Percentiles rank a stretch among this genome's conserved stretches.
Evolutionary conservation across 2,329 filamentous ascomycete species (phyloP).

Genomic region (Beauveria brongniartii): DNA sequence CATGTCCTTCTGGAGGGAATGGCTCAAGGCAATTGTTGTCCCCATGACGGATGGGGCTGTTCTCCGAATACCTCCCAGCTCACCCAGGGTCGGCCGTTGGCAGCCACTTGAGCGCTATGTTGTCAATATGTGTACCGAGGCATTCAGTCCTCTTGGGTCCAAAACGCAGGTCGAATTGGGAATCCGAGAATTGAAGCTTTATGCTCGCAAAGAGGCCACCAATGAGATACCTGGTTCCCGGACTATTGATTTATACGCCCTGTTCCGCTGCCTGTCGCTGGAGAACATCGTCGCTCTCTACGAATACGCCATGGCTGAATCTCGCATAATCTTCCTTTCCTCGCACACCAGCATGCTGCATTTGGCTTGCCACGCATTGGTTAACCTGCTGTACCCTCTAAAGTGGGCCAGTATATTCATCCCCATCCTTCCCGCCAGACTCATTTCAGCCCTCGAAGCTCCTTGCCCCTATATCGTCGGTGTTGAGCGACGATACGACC

Average conservation of each 20-base stretch:
- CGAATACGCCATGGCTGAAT: slow-evolving; percentile 88
- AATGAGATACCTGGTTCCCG: slow-evolving; percentile 92
- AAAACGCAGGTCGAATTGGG: slow-evolving; percentile 93
- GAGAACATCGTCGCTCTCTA: slow-evolving; percentile 89
- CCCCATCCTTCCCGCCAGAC: slow-evolving; percentile 75
- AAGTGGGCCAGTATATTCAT: slow-evolving; percentile 95
- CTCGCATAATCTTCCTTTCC: slow-evolving; percentile 90
- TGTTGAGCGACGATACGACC: slow-evolving; percentile 85
- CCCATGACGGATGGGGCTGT: slow-evolving; percentile 89
- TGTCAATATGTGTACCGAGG: slow-evolving; percentile 92
- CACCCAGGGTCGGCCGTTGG: slow-evolving; percentile 87
- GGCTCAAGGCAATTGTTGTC: slow-evolving; percentile 86
- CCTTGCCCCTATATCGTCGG: slow-evolving; percentile 97
- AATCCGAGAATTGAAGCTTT: slow-evolving; percentile 81
- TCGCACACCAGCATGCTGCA: slow-evolving; percentile 96
- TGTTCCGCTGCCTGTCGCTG: slow-evolving; percentile 84
- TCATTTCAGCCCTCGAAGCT: slow-evolving; percentile 86
- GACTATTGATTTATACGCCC: slow-evolving; percentile 83
- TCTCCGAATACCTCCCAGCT: slow-evolving; percentile 76
- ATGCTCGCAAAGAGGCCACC: slow-evolving; percentile 82
- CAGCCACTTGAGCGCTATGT: slow-evolving; percentile 95
- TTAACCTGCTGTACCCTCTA: slow-evolving; percentile 78
- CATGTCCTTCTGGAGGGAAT: slow-evolving; percentile 96
- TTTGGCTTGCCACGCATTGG: slow-evolving; percentile 79
- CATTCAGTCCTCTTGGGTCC: slow-evolving; percentile 82